A percentile compares a stretch with the other conserved stretches of the same genome.
These are phyloP conservation scores for Moringa oleifera DNA, from an alignment of 345 rosid species.

Conservation along the genomic window DNA sequence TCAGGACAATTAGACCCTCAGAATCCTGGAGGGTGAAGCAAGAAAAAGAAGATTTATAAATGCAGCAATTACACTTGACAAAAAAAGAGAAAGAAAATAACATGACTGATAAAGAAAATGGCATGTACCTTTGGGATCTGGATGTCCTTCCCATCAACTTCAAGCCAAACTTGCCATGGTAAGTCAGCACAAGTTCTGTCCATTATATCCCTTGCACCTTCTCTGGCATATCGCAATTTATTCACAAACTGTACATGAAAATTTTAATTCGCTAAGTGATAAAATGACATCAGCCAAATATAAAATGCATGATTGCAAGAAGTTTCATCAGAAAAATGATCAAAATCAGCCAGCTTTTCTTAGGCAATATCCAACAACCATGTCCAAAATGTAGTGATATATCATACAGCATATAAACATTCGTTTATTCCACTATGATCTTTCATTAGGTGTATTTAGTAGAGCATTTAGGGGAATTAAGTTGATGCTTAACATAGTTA, in stretches of 20 bases:
- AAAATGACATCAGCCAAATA: constrained; percentile 1
- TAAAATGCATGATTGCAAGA: too few species aligned
- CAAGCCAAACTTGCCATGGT: constrained; percentile 86
- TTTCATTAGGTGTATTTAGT: too few species aligned
- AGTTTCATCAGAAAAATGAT: too few species aligned
- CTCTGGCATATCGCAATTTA: constrained; percentile 78
- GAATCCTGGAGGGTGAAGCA: constrained; percentile 56
- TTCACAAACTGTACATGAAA: constrained; percentile 61
- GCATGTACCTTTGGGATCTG: constrained; percentile 61
- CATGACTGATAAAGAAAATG: neutral
- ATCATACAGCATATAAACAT: too few species aligned
- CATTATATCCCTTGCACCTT: constrained; percentile 87
- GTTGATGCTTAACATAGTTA: too few species aligned
- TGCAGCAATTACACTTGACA: constrained; percentile 2
- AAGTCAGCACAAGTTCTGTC: constrained; percentile 84
- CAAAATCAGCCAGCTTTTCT: too few species aligned
- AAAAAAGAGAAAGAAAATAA: constrained; percentile 3
- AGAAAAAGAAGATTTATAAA: constrained; percentile 4
- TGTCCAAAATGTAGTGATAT: too few species aligned
- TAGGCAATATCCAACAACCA: too few species aligned
- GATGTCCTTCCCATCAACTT: constrained; percentile 76
- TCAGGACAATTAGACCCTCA: constrained; percentile 73
- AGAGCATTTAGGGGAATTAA: too few species aligned
- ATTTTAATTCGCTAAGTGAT: neutral
- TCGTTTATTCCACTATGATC: too few species aligned